A percentile compares a stretch with the other conserved stretches of the same genome.
Evolutionary conservation across 2,329 filamentous ascomycete genomes (phyloP).

Genomic region (Sporothrix inflata): DNA sequence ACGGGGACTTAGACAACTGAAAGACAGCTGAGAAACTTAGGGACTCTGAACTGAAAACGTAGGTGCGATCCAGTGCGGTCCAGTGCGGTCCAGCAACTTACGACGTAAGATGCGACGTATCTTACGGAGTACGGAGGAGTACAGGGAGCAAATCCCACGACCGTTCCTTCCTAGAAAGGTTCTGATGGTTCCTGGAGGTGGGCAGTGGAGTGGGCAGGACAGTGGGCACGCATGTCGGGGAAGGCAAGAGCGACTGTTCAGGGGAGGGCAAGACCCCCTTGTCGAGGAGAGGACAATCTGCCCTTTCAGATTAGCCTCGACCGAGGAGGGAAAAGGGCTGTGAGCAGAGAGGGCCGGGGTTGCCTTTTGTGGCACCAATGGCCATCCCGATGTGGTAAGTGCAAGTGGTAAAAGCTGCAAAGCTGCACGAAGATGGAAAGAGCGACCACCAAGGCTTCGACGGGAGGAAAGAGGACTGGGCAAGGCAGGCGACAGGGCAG

Average conservation of each 20-base stretch:
- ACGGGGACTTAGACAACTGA: not conserved
- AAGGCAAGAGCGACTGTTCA: slow-evolving; percentile 1
- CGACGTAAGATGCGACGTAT: no score
- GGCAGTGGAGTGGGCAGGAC: not conserved
- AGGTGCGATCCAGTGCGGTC: slow-evolving; percentile 3
- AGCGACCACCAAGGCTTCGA: not conserved
- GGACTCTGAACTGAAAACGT: not conserved
- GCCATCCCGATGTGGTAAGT: slow-evolving; percentile 21
- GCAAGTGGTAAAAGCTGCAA: slow-evolving; percentile 1
- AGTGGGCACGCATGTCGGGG: not conserved
- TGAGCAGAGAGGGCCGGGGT: not conserved
- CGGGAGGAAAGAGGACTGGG: no score
- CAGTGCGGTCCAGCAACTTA: not conserved
- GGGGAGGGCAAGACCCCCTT: not conserved
- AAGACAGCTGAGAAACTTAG: slow-evolving; percentile 8
- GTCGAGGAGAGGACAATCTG: slow-evolving; percentile 3
- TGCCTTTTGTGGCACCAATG: not conserved
- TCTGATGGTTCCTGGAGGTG: not conserved
- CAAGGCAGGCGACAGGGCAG: not conserved
- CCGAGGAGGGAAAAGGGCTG: slow-evolving; percentile 16
- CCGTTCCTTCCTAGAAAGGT: slow-evolving; percentile 8
- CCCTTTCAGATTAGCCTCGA: slow-evolving; percentile 12
- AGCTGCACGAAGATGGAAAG: slow-evolving; percentile 12
- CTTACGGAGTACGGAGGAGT: no score
- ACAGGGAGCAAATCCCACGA: not conserved